Conservation (phyloP, 768 basidiomycete genomes). For the Tephrocybe sp. region DNA sequence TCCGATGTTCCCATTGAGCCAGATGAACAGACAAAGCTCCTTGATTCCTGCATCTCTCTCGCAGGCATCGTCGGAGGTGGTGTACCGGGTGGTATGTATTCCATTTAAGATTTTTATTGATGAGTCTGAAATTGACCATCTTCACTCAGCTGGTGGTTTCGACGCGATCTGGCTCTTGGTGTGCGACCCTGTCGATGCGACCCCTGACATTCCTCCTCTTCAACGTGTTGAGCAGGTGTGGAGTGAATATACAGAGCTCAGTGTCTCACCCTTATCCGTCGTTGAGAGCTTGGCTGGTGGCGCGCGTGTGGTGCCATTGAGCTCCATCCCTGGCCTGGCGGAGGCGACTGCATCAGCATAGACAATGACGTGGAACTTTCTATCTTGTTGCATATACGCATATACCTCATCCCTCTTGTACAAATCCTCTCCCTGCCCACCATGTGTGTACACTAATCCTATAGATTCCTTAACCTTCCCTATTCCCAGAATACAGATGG, state of each 20-base stretch:
- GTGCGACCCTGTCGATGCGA: constrained; percentile 52
- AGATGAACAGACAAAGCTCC: constrained; percentile 75
- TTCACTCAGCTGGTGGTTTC: constrained; percentile 82
- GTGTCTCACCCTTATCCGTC: constrained; percentile 72
- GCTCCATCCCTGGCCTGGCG: constrained; percentile 54
- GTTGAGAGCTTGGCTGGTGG: constrained; percentile 71
- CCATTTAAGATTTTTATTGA: no score
- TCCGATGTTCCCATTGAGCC: constrained; percentile 91
- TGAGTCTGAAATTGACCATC: background rate
- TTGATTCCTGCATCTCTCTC: constrained; percentile 73
- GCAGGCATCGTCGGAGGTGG: constrained; percentile 93
- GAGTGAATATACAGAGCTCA: constrained; percentile 58
- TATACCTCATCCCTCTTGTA: background rate
- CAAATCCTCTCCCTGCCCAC: background rate
- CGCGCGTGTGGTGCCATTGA: constrained; percentile 59
- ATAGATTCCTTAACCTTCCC: background rate
- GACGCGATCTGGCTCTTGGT: constrained; percentile 96
- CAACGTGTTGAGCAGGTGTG: constrained; percentile 68
- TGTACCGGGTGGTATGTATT: constrained; percentile 85
- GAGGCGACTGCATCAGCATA: constrained; percentile 22
- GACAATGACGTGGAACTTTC: background rate
- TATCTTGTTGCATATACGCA: constrained; percentile 5
- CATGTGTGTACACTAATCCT: background rate
- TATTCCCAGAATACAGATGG: no score
- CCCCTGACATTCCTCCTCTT: constrained; percentile 49